Evolutionary conservation across 2,329 filamentous ascomycete genomes (phyloP), one percentile per base, ranked within the genome.

Genomic region (Claviceps pusilla): DNA sequence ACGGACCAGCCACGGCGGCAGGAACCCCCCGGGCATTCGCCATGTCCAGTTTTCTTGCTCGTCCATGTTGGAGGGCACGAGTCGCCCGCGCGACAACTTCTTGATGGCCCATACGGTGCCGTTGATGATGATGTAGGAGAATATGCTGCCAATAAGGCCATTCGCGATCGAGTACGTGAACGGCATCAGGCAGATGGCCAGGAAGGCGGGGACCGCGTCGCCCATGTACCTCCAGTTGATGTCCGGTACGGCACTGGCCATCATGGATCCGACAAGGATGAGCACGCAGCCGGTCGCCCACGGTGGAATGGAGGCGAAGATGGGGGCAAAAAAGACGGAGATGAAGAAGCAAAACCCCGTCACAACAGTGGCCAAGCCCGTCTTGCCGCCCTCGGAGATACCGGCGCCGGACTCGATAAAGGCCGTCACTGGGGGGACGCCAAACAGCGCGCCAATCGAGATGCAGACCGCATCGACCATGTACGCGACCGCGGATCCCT

Each of bases 241-340:
- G 59, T 93, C 85, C 16, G 79, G 80, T 12, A 86, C 86, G 1
- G 86, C 78, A 57, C 81, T 78, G 55, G 84, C 82, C 89, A 94
- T 94, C 77, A 94, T 84, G 24, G 83, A 83, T n/a, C 89, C 89
- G 54, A 95, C 87, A 43, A 95, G 81, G 60, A 95, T 77, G 31
- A 94, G 77, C n/a, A 89, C 89, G 65, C 86, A 89, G 50, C 89
- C 89, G 0, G 89, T 95, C 3, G 89, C 89, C 87, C 87, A 94
- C 0, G 88, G 84, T 4, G 89, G 89, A 55, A 94, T 93, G 0
- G 86, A 90, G 10, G 89, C 88, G 64, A 94, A 94, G 55, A 94
- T 91, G 0, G 89, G 89, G 0, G 89, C 88, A 65, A 94, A 94
- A 75, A 94, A 94, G 57, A 94, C 79, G 55, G 86, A 81, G 65